Evolutionary conservation across 169 alveolate species (phyloP).

Genomic region (Besnoitia besnoiti): DNA sequence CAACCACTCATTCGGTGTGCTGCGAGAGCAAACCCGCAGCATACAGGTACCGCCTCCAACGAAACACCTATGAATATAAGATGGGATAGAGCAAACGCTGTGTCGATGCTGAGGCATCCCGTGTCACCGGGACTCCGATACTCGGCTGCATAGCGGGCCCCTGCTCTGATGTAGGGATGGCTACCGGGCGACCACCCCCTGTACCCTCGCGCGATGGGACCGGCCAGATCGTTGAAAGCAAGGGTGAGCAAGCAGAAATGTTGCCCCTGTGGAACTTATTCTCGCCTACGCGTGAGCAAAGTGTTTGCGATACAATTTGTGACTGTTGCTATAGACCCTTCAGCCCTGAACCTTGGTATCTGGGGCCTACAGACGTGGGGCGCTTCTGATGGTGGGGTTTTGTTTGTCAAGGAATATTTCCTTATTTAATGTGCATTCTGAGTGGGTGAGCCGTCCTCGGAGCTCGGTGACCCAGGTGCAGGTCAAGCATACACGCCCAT

Average conservation of each 20-base stretch:
- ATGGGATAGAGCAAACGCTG: background rate
- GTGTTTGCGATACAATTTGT: background rate
- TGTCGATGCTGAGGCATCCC: background rate
- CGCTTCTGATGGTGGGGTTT: background rate
- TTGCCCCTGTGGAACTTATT: background rate
- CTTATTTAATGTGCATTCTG: too few species aligned
- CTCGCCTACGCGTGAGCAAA: background rate
- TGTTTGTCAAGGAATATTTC: too few species aligned
- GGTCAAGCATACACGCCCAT: too few species aligned
- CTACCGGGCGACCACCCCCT: background rate
- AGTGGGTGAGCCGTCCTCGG: too few species aligned
- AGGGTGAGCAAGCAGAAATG: too few species aligned
- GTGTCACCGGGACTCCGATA: background rate
- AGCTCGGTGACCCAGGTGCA: too few species aligned
- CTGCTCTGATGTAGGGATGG: background rate
- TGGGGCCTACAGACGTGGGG: constrained; percentile 3
- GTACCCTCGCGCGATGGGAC: too few species aligned
- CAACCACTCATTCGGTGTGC: too few species aligned
- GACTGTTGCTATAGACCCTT: background rate
- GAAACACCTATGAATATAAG: background rate
- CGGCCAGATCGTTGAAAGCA: too few species aligned
- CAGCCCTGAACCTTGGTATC: background rate
- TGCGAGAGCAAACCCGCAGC: too few species aligned
- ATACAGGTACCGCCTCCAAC: background rate
- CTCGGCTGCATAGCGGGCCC: background rate